phyloP scores from a whole-genome alignment of 2,329 filamentous ascomycete genomes.

The Botrytis porri region DNA sequence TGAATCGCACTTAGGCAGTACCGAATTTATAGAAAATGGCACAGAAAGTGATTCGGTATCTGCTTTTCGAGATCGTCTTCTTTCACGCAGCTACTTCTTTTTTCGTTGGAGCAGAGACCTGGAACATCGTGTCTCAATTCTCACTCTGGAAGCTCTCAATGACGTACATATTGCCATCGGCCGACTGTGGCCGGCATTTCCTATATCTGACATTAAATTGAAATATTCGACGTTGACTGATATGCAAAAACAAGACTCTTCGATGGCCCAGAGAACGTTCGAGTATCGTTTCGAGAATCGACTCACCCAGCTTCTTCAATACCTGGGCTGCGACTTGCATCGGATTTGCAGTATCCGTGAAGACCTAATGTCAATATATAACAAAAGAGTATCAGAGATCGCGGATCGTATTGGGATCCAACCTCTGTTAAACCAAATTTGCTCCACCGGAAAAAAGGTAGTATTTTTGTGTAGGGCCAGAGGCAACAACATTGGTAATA shows the following conservation, averaged over 20 bases:
- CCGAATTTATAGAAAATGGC: background rate
- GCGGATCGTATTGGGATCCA: background rate
- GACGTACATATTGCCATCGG: background rate
- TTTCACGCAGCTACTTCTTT: background rate
- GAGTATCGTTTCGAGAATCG: background rate
- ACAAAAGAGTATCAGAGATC: background rate
- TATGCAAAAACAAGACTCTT: background rate
- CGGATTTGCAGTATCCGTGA: background rate
- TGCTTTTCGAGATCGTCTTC: background rate
- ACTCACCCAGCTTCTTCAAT: background rate
- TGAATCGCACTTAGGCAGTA: background rate
- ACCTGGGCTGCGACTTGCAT: background rate
- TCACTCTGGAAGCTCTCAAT: background rate
- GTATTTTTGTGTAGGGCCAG: background rate
- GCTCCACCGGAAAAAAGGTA: background rate
- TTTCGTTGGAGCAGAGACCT: background rate
- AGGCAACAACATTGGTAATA: background rate
- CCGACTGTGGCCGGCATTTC: background rate
- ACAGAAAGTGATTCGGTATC: background rate
- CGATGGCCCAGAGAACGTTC: background rate
- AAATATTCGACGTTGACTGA: rapidly evolving
- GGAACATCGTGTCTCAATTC: rapidly evolving
- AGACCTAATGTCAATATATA: background rate
- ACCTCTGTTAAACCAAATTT: background rate
- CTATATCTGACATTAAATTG: rapidly evolving